Evolutionary conservation across 1,284 basidiomycete genomes (phyloP).

Genomic region (Sparassis latifolia): DNA sequence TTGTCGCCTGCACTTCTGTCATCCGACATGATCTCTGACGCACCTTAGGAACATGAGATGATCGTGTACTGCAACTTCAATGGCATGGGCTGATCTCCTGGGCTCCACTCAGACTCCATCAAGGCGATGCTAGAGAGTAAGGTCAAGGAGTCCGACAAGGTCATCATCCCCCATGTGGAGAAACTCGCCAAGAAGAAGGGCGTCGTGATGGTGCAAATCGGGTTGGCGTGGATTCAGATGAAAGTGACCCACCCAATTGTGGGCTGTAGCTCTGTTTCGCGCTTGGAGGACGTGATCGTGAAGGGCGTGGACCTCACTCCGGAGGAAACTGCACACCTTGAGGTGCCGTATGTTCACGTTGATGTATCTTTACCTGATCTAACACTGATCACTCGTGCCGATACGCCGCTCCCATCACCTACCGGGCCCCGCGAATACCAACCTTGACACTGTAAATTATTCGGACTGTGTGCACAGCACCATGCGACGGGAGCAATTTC

Average conservation of each 20-base stretch:
- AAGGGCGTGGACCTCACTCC: too few relatives aligned
- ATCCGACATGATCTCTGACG: not conserved
- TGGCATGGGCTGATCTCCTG: constrained; percentile 40
- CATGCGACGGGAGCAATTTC: too few relatives aligned
- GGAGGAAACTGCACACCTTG: too few relatives aligned
- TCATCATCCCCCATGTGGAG: constrained; percentile 35
- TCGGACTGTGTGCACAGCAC: too few relatives aligned
- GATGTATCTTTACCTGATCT: too few relatives aligned
- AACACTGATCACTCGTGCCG: too few relatives aligned
- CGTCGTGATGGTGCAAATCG: constrained; percentile 36
- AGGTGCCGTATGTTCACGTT: too few relatives aligned
- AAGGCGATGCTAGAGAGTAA: constrained; percentile 25
- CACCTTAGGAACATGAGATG: constrained; percentile 39
- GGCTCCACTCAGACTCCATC: constrained; percentile 21
- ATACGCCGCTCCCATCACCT: too few relatives aligned
- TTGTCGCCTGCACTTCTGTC: not conserved
- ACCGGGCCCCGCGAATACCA: too few relatives aligned
- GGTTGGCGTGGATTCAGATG: constrained; percentile 30
- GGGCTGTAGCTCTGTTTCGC: constrained; percentile 21
- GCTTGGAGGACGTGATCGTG: not conserved
- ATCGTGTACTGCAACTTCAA: constrained; percentile 38
- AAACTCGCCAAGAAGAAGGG: constrained; percentile 32
- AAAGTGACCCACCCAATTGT: constrained; percentile 38
- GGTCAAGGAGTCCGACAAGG: constrained; percentile 23
- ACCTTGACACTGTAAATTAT: too few relatives aligned